Base-by-base conservation (phyloP, 345 rosid genomes). In the Salix viminalis region DNA sequence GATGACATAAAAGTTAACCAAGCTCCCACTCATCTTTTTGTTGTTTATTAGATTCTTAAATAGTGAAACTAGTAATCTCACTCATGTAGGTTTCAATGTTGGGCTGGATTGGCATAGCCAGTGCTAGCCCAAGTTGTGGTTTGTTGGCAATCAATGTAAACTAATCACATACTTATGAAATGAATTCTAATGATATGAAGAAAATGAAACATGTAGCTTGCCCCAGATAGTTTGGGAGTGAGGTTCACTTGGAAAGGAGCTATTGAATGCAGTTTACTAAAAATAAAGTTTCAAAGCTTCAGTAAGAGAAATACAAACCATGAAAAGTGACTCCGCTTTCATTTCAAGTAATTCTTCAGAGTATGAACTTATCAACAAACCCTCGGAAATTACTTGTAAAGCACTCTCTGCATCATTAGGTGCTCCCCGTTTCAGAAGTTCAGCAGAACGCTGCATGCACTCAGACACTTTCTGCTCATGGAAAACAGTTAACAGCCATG, bases 251-350 rank as follows among this genome's bases (percentile, higher is more conserved):
- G 68, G 39, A 65, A 11, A 37, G 32, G 23, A 19, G 36, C 54
- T 34, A 56, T 70, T 36, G 52, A 5, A 58, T 71, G 26, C 52
- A 34, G 19, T 36, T 60, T 11, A 8, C 26, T 41, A 41, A 61
- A 41, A 72, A 3, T 19, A 23, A 42, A 65, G 44, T 13, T 56
- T 61, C 32, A 37, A 68, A 74, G 42, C 36, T 65, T 21, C 30
- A 58, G 69, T 39, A 72, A 48, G 46, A 67, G 70, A 83, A 71
- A 28, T 30, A 77, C 84, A 81, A 79, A 96, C 99, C 94, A 79
- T 78, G 79, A 90, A 86, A 76, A 94, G 89, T 24, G 92, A 88
- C 78, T 88, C 86, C n/a, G 92, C 97, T 83, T 92, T 96, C 94
- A 90, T 91, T 79, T 86, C 87, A 80, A 92, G 88, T 72, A 96